Evolutionary conservation across 176 grass and related monocot genomes (phyloP).

Genomic region (Zea luxurians): DNA sequence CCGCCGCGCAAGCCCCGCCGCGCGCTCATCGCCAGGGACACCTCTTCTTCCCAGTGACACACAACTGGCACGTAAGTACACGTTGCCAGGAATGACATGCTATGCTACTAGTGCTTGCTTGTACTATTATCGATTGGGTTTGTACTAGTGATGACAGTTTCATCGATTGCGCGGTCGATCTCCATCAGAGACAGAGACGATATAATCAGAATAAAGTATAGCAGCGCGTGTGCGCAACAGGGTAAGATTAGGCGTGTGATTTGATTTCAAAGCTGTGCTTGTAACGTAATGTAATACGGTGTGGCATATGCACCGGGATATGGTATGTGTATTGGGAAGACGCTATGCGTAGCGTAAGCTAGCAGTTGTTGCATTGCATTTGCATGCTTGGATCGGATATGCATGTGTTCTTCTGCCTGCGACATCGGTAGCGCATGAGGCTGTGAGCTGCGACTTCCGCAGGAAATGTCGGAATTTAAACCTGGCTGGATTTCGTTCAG

Average conservation of each 20-base stretch:
- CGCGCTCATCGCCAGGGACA: slow-evolving; percentile 24
- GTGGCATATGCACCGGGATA: not conserved
- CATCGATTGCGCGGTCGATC: not conserved
- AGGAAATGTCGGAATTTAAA: too few relatives aligned
- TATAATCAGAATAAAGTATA: slow-evolving; percentile 8
- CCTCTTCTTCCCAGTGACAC: not conserved
- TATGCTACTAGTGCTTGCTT: not conserved
- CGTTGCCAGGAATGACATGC: not conserved
- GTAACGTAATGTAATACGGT: slow-evolving; percentile 4
- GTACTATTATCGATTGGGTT: slow-evolving; percentile 4
- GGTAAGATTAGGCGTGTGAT: slow-evolving; percentile 2
- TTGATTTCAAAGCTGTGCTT: not conserved
- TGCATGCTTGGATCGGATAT: not conserved
- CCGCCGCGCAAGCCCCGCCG: slow-evolving; percentile 29
- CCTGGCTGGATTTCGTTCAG: too few relatives aligned
- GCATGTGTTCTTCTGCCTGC: not conserved
- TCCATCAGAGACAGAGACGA: not conserved
- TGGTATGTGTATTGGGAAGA: not conserved
- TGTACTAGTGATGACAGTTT: not conserved
- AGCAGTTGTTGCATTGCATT: slow-evolving; percentile 1
- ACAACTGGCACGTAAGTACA: not conserved
- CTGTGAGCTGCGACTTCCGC: too few relatives aligned
- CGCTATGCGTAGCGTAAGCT: slow-evolving; percentile 9
- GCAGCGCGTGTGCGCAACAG: not conserved
- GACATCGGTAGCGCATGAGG: too few relatives aligned